These are phyloP conservation scores for Manihot esculenta DNA, from an alignment of 441 rosid species.

Conservation along the genomic window DNA sequence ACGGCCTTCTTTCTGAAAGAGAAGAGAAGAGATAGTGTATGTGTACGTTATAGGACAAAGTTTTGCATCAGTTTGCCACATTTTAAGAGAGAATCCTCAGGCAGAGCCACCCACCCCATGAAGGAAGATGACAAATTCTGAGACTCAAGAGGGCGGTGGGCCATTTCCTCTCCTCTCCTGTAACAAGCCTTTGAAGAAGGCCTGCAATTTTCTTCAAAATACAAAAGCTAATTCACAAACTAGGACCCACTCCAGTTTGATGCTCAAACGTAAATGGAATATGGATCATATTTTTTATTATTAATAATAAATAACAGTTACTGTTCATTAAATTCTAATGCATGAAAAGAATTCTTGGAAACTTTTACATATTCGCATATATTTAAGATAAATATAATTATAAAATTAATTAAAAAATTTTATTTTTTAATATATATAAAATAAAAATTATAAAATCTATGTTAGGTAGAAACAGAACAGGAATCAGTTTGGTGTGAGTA, in stretches of 20 bases:
- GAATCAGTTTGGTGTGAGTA: background rate
- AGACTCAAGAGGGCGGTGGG: background rate
- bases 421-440: too few relatives aligned
- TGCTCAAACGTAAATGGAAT: background rate
- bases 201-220: background rate
- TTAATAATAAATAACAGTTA: too few relatives aligned
- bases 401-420: too few relatives aligned
- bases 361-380: too few relatives aligned
- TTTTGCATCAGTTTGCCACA: conserved; percentile 2
- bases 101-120: conserved; percentile 27
- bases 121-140: conserved; percentile 30
- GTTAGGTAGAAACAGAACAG: conserved; percentile 5
- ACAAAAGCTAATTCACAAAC: background rate
- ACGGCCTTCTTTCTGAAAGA: background rate
- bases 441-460: too few relatives aligned
- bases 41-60: background rate
- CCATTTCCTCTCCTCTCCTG: background rate
- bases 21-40: conserved; percentile 11
- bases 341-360: too few relatives aligned
- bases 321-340: too few relatives aligned
- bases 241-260: background rate
- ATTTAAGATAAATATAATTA: too few relatives aligned
- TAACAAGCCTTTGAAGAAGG: background rate
- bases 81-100: conserved; percentile 9
- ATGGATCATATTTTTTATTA: too few relatives aligned